phyloP scores from a whole-genome alignment of 2,329 filamentous ascomycete genomes.

The Balansia obtecta region DNA sequence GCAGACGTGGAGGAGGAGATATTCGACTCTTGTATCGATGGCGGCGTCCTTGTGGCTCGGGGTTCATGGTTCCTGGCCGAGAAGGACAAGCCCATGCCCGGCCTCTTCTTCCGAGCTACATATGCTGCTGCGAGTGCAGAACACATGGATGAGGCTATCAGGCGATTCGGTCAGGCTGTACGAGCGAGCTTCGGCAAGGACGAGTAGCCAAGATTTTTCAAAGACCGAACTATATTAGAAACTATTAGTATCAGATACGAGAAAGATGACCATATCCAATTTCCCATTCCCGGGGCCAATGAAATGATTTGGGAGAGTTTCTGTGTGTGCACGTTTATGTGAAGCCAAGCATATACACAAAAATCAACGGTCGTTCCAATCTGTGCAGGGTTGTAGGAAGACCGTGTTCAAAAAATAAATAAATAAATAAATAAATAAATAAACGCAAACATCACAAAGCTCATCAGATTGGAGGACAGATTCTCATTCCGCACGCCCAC shows the following conservation, averaged over 20 bases:
- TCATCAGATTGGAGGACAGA: too few relatives aligned
- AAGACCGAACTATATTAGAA: not conserved
- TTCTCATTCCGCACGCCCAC: not conserved
- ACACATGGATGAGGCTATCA: constrained; percentile 60
- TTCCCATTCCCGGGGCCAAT: not conserved
- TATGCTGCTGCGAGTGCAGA: constrained; percentile 69
- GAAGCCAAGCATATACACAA: not conserved
- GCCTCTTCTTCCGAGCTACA: constrained; percentile 80
- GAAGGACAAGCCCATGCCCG: constrained; percentile 41
- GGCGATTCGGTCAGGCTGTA: constrained; percentile 64
- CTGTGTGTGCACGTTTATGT: not conserved
- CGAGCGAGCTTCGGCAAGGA: constrained; percentile 38
- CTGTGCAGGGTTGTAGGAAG: not conserved
- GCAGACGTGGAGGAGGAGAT: constrained; percentile 73
- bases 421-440: too few relatives aligned
- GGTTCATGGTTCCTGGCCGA: constrained; percentile 90
- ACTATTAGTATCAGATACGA: not conserved
- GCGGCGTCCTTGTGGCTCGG: constrained; percentile 67
- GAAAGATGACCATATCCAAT: not conserved
- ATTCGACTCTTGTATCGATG: constrained; percentile 62
- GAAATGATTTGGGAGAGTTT: not conserved
- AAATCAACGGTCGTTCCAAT: not conserved
- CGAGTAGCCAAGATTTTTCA: not conserved
- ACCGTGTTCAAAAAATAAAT: too few relatives aligned
- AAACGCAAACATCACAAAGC: too few relatives aligned